A percentile compares a stretch with the other conserved stretches of the same genome.
These are phyloP conservation scores for Forsythia viridissima DNA, from an alignment of 257 asterid species.

Conservation along the genomic window DNA sequence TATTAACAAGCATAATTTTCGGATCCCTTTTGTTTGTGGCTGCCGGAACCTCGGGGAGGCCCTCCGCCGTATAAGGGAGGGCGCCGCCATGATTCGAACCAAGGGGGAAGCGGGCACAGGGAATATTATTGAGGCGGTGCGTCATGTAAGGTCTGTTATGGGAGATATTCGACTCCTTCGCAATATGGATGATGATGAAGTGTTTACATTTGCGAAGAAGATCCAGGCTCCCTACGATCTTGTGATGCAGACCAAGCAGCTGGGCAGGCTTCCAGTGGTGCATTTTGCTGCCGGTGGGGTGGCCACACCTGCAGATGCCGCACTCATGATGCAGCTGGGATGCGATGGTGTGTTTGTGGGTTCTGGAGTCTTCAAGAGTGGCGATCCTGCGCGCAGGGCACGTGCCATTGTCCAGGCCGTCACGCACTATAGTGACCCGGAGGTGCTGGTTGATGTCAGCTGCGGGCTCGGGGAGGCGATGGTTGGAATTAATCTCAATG, in stretches of 20 bases:
- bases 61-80: constrained; percentile 83
- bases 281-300: constrained; percentile 96
- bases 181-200: constrained; percentile 91
- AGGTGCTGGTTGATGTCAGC: constrained; percentile 72
- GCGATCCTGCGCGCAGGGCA: constrained; percentile 77
- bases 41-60: constrained; percentile 96
- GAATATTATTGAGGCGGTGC: constrained; percentile 88
- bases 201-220: constrained; percentile 79
- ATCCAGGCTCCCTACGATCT: constrained; percentile 77
- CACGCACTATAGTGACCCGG: constrained; percentile 78
- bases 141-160: constrained; percentile 84
- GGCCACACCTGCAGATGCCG: constrained; percentile 89
- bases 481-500: constrained; percentile 84
- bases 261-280: constrained; percentile 85
- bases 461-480: constrained; percentile 85
- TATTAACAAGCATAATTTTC: constrained; percentile 88
- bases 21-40: constrained; percentile 94
- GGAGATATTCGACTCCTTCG: constrained; percentile 79
- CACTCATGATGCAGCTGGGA: constrained; percentile 87
- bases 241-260: constrained; percentile 89
- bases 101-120: constrained; percentile 96
- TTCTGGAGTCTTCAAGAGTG: constrained; percentile 86
- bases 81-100: constrained; percentile 94
- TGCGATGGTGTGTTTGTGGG: constrained; percentile 92
- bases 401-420: constrained; percentile 89